Percentiles rank a stretch among this genome's conserved stretches.
phyloP scores from a whole-genome alignment of 75 land plant genomes.

The Picea sitchensis region DNA sequence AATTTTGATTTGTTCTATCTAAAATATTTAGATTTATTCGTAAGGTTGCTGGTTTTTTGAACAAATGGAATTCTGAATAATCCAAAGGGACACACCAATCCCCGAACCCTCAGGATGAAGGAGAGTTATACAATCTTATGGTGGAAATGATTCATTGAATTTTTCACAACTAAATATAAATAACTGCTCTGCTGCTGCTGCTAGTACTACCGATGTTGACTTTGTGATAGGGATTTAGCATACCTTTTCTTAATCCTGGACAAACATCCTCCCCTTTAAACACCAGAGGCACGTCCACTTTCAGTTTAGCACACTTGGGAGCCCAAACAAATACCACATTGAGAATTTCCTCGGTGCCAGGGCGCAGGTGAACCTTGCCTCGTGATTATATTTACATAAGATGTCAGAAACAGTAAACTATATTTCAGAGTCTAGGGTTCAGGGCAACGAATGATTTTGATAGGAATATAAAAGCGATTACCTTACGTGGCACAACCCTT shows the following conservation, averaged over 20 bases:
- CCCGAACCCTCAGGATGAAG: too few relatives aligned
- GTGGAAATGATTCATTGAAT: too few relatives aligned
- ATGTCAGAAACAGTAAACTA: background rate
- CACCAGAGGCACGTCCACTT: slow-evolving; percentile 74
- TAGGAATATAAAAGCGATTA: background rate
- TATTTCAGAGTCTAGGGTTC: background rate
- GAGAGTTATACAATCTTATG: too few relatives aligned
- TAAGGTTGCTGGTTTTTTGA: too few relatives aligned
- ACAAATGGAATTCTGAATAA: too few relatives aligned
- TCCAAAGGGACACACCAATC: too few relatives aligned
- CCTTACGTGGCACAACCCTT: slow-evolving; percentile 52
- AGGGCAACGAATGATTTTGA: background rate
- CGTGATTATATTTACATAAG: background rate
- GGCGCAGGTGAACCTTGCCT: slow-evolving; percentile 53
- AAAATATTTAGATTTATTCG: too few relatives aligned
- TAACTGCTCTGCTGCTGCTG: too few relatives aligned
- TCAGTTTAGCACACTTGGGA: slow-evolving; percentile 49
- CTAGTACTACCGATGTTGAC: too few relatives aligned
- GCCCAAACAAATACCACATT: slow-evolving; percentile 81
- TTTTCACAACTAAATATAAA: too few relatives aligned
- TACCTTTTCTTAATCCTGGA: slow-evolving; percentile 80
- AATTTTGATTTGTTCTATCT: too few relatives aligned
- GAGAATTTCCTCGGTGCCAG: slow-evolving; percentile 60
- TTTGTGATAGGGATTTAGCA: too few relatives aligned
- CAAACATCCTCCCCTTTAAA: slow-evolving; percentile 68